A percentile compares a stretch with the other conserved stretches of the same genome.
Conservation (phyloP, 2,329 filamentous ascomycete species). For the Fusarium equiseti region DNA sequence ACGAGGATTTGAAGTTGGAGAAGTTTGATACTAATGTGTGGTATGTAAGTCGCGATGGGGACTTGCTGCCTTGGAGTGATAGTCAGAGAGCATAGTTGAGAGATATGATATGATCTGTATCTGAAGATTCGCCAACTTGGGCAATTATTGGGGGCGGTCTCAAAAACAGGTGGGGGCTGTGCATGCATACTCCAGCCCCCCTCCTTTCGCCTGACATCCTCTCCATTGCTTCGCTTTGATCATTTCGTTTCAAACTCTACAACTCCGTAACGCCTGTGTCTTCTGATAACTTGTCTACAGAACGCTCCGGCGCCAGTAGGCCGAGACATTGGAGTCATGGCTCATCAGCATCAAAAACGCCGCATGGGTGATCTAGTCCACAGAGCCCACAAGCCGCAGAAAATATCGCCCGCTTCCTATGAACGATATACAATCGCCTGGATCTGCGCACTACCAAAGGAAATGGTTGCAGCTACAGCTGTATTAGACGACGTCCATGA, state of each 20-base stretch:
- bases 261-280: not conserved
- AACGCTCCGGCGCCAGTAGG: too few species aligned
- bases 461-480: constrained; percentile 43
- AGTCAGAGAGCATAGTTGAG: not conserved
- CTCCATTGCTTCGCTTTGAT: not conserved
- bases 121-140: rapidly evolving
- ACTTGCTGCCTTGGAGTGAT: not conserved
- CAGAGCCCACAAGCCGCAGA: not conserved
- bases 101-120: not conserved
- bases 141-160: too few species aligned
- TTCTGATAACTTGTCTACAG: rapidly evolving
- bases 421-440: constrained; percentile 49
- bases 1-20: not conserved
- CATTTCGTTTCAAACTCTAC: not conserved
- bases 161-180: not conserved
- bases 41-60: not conserved
- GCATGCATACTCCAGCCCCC: not conserved
- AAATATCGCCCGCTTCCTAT: rapidly evolving
- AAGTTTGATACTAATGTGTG: not conserved
- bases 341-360: not conserved
- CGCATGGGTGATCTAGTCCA: rapidly evolving
- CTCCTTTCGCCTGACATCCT: rapidly evolving
- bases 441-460: constrained; percentile 48
- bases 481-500: constrained; percentile 48
- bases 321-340: not conserved